These are phyloP conservation scores for Erythrobasidium hasegawianum DNA, from an alignment of 1,284 basidiomycete species.

Conservation along the genomic window DNA sequence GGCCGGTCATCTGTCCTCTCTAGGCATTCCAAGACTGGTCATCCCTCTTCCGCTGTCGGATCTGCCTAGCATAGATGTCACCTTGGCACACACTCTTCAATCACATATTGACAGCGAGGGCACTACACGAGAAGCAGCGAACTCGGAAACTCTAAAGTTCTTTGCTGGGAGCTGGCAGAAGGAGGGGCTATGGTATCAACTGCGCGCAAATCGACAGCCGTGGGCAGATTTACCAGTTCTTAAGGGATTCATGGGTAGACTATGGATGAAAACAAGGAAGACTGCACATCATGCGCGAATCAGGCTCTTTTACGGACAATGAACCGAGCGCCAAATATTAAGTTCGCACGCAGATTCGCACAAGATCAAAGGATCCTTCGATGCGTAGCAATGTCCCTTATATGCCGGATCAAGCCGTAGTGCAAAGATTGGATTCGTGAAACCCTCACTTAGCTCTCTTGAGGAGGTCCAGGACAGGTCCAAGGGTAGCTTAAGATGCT, in stretches of 20 bases:
- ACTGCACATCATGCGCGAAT: constrained; percentile 13
- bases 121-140: constrained; percentile 2
- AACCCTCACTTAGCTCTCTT: no score
- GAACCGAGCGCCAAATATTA: neutral
- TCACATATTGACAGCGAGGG: constrained; percentile 12
- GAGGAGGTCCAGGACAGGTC: no score
- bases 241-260: neutral
- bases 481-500: no score
- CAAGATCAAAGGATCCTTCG: no score
- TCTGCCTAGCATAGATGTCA: constrained; percentile 28
- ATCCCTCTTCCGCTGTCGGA: constrained; percentile 4
- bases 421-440: no score
- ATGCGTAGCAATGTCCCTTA: no score
- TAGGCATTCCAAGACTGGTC: constrained; percentile 11
- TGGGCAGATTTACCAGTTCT: neutral
- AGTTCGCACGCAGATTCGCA: neutral
- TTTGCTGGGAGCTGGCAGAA: constrained; percentile 7
- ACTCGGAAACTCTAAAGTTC: constrained; percentile 1
- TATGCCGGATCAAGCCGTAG: no score
- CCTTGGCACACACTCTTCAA: constrained; percentile 16
- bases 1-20: constrained; percentile 11
- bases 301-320: constrained; percentile 19
- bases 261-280: constrained; percentile 1
- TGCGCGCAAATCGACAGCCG: neutral
- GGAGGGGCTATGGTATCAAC: constrained; percentile 11